Base-by-base conservation (phyloP, 768 basidiomycete genomes). In the Paxillus ammoniavirescens region DNA sequence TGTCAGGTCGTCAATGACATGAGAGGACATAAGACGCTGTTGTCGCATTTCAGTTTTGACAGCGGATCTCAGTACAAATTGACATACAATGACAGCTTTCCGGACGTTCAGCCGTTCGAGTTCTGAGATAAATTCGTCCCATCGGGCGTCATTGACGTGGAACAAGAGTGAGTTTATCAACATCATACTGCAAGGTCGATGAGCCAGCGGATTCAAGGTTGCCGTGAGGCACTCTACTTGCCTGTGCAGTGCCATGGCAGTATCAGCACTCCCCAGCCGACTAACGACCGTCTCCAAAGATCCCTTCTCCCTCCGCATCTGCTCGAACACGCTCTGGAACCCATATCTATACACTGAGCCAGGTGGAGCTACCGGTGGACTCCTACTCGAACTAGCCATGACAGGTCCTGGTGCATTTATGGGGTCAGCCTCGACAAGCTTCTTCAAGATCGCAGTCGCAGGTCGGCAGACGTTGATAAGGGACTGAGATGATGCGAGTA, bases 391-490 rank as follows among this genome's bases (percentile, higher is more conserved):
- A 62, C 85, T 81, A 12, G 84, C 77, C 38, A 76, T 55, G 44
- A 80, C 65, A 2, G 81, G 75, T 15, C 83, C 84, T 2, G 88
- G 82, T 15, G 83, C 82, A 55, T 75, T 84, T 60, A 78, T 72
- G 15, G 91, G 87, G 62, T 91, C 89, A 8, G 91, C 91, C 67
- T 93, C 91, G 13, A 93, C 92, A 18, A 96, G 81, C 58, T 87
- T 88, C 72, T 92, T 91, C 57, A 95, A 77, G 51, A 96, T 94
- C 33, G 89, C 85, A 41, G 91, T 93, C 1, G 93, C 93, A 33
- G 93, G 94, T 5, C 93, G 86, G 62, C 90, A 91, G 54, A 95
- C 91, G 56, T 97, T 97, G 75, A 95, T 86, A 15, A 86, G 79
- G 10, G 88, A 89, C 37, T 80, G 77, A 0, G 87, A 76, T 0